Evolutionary conservation across 305 asterid species (phyloP).

Genomic region (Fraxinus baroniana): DNA sequence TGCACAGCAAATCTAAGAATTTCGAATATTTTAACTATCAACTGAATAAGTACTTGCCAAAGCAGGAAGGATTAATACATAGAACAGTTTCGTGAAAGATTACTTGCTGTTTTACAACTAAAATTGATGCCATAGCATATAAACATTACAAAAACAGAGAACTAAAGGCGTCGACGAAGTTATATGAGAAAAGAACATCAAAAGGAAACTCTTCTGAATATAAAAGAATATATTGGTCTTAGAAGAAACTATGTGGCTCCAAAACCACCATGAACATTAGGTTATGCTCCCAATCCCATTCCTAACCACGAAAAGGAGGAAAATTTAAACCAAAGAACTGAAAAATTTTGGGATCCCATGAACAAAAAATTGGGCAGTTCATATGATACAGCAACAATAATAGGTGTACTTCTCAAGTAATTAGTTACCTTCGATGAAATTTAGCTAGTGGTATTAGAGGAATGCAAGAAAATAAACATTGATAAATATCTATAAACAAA

Average conservation of each 20-base stretch:
- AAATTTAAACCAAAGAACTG: conserved; percentile 14
- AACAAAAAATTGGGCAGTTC: not conserved
- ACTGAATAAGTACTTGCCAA: not conserved
- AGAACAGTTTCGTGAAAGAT: conserved; percentile 5
- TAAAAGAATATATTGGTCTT: conserved; percentile 5
- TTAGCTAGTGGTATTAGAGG: conserved; percentile 9
- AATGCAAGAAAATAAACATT: conserved; percentile 13
- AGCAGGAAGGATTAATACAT: conserved; percentile 11
- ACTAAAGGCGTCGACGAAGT: not conserved
- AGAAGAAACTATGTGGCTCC: conserved; percentile 13
- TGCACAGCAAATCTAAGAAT: conserved; percentile 9
- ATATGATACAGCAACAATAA: conserved; percentile 1
- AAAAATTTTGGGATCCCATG: conserved; percentile 12
- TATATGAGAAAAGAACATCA: not conserved
- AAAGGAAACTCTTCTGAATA: not conserved
- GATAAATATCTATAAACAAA: conserved; percentile 13
- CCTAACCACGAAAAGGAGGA: conserved; percentile 4
- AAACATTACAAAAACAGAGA: not conserved
- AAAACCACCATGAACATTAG: conserved; percentile 10
- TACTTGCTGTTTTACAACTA: not conserved
- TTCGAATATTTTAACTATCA: not conserved
- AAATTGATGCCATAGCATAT: not conserved
- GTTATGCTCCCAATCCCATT: conserved; percentile 8
- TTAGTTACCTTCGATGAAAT: conserved; percentile 3
- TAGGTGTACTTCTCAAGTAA: not conserved